Evolutionary conservation across 192 early-diverging fungal genomes (phyloP).

Genomic region (Umbelopsis sp.): DNA sequence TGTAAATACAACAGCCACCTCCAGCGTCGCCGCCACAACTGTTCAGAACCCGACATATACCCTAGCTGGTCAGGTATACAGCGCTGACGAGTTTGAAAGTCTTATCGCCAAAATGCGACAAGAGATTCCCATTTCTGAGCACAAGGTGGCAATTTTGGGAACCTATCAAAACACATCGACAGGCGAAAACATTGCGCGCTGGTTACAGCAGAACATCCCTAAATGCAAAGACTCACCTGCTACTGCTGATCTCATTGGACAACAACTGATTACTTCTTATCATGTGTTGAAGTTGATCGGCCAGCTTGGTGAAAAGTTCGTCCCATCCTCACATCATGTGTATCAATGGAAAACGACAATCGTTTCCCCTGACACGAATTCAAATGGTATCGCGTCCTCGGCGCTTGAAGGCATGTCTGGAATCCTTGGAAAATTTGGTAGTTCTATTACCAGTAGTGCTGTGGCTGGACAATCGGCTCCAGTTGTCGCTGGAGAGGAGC

Average conservation of each 20-base stretch:
- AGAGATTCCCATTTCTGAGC: constrained; percentile 62
- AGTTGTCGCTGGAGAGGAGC: constrained; percentile 24
- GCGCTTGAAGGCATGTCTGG: constrained; percentile 1
- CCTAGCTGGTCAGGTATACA: constrained; percentile 15
- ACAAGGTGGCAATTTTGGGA: constrained; percentile 72
- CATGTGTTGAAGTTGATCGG: constrained; percentile 67
- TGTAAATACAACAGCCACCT: not conserved
- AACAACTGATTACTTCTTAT: constrained; percentile 64
- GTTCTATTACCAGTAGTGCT: not conserved
- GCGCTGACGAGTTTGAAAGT: constrained; percentile 21
- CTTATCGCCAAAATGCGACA: constrained; percentile 53
- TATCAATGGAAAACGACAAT: constrained; percentile 66
- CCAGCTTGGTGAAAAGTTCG: constrained; percentile 67
- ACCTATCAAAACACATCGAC: constrained; percentile 60
- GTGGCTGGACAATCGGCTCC: not conserved
- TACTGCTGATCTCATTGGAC: constrained; percentile 69
- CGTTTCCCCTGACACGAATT: not conserved
- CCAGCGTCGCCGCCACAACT: too few relatives aligned
- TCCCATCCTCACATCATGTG: constrained; percentile 57
- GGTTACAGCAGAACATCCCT: constrained; percentile 69
- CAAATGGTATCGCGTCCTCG: constrained; percentile 23
- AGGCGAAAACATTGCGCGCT: constrained; percentile 70
- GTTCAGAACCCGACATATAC: not conserved
- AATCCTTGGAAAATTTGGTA: constrained; percentile 2
- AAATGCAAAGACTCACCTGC: constrained; percentile 56